Conservation (phyloP, 768 basidiomycete genomes). For the Boletus huronensis region DNA sequence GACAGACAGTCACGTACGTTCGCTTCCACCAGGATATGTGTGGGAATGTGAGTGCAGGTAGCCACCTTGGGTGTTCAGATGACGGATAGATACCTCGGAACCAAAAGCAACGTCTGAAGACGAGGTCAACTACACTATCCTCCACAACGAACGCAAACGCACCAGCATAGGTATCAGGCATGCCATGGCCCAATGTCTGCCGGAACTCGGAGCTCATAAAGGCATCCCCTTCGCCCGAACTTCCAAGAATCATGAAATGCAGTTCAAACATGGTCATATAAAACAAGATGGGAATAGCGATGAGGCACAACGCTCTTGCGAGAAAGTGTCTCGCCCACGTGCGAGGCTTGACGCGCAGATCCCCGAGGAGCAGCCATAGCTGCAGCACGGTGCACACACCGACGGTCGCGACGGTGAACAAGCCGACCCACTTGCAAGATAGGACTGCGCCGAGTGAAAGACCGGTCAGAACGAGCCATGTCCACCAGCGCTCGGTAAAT, state of each 20-base stretch:
- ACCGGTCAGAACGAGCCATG: conserved; percentile 84
- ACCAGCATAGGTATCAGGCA: conserved; percentile 94
- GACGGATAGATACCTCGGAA: conserved; percentile 78
- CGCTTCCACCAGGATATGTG: conserved; percentile 84
- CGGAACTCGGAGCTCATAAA: conserved; percentile 99
- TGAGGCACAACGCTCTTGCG: conserved; percentile 87
- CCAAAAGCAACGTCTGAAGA: conserved; percentile 77
- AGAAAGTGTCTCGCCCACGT: conserved; percentile 82
- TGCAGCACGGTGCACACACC: conserved; percentile 82
- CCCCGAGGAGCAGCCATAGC: conserved; percentile 88
- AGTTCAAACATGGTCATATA: conserved; percentile 98
- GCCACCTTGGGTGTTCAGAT: conserved; percentile 97
- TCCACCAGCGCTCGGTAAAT: conserved; percentile 90
- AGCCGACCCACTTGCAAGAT: conserved; percentile 96
- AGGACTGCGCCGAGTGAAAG: conserved; percentile 88
- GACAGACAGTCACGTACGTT: conserved; percentile 54
- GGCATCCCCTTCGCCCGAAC: conserved; percentile 94
- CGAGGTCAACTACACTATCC: background rate
- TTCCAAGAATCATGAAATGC: conserved; percentile 85
- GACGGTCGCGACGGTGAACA: conserved; percentile 95
- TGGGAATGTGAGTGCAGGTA: conserved; percentile 95
- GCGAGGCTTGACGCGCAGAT: conserved; percentile 70
- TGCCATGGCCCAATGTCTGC: conserved; percentile 83
- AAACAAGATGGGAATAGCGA: conserved; percentile 77
- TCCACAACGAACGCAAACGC: conserved; percentile 21